A percentile compares a stretch with the other conserved stretches of the same genome.
phyloP scores from a whole-genome alignment of 345 rosid genomes.

The Hibiscus tridactylites region DNA sequence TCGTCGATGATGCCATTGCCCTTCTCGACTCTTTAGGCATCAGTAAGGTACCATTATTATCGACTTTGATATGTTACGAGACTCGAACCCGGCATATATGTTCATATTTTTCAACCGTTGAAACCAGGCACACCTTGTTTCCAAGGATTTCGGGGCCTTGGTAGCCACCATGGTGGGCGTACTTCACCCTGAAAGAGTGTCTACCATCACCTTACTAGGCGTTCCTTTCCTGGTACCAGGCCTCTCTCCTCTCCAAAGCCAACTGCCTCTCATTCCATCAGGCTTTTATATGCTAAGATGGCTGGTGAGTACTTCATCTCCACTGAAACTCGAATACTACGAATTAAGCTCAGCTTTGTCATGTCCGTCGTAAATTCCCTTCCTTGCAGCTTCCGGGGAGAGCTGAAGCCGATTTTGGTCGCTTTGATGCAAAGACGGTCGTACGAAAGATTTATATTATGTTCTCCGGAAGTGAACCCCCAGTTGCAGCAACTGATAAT shows the following conservation, averaged over 20 bases:
- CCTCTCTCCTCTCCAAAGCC: background rate
- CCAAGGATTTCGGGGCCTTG: conserved; percentile 32
- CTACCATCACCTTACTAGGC: conserved; percentile 28
- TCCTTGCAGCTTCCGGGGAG: conserved; percentile 20
- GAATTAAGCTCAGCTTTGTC: background rate
- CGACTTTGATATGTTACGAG: background rate
- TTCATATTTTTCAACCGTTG: background rate
- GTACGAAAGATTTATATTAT: conserved; percentile 35
- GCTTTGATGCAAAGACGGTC: conserved; percentile 37
- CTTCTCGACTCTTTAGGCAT: conserved; percentile 23
- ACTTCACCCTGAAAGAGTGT: conserved; percentile 23
- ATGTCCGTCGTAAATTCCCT: background rate
- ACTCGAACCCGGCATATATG: background rate
- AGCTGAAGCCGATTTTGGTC: conserved; percentile 45
- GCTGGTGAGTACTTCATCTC: conserved; percentile 16
- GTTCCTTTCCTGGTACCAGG: conserved; percentile 26
- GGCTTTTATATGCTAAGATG: conserved; percentile 32
- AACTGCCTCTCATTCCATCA: conserved; percentile 18
- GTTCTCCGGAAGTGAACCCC: conserved; percentile 28
- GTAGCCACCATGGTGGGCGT: conserved; percentile 14
- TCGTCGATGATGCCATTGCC: conserved; percentile 26
- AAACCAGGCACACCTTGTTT: conserved; percentile 27
- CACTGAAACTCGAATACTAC: background rate
- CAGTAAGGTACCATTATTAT: conserved; percentile 7
- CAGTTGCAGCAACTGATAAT: conserved; percentile 26